Conservation (phyloP, 2,329 filamentous ascomycete species). For the Cyclaneusma minus region DNA sequence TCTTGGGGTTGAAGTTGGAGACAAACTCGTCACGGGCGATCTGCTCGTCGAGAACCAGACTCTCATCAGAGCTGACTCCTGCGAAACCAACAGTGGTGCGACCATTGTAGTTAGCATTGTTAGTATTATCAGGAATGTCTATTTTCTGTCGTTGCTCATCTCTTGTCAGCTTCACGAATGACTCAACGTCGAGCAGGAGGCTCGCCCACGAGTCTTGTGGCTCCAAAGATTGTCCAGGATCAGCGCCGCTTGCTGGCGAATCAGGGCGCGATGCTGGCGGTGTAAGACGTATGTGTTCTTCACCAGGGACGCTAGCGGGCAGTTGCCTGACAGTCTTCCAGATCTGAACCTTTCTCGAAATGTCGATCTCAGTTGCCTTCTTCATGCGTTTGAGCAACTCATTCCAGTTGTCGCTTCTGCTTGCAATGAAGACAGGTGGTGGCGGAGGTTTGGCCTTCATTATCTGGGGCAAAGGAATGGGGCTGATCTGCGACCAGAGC, state of each 20-base stretch:
- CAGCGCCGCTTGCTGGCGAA: conserved; percentile 14
- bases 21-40: conserved; percentile 42
- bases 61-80: conserved; percentile 56
- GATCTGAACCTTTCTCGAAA: conserved; percentile 59
- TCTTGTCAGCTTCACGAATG: conserved; percentile 45
- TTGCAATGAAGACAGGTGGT: conserved; percentile 54
- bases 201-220: conserved; percentile 24
- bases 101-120: conserved; percentile 66
- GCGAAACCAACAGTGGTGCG: conserved; percentile 46
- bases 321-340: conserved; percentile 15
- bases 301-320: conserved; percentile 16
- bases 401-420: conserved; percentile 52
- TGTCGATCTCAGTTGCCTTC: conserved; percentile 46
- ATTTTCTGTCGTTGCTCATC: conserved; percentile 49
- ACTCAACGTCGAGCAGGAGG: conserved; percentile 31
- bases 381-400: conserved; percentile 68
- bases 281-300: too few relatives aligned
- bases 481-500: conserved; percentile 46
- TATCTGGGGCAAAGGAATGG: conserved; percentile 37
- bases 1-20: conserved; percentile 26
- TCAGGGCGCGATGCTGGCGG: conserved; percentile 24
- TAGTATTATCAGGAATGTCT: conserved; percentile 52
- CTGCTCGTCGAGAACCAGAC: conserved; percentile 73
- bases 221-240: conserved; percentile 9
- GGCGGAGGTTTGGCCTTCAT: conserved; percentile 44